phyloP scores from a whole-genome alignment of 108 stramenopile genomes.

The Conticribra weissflogii region DNA sequence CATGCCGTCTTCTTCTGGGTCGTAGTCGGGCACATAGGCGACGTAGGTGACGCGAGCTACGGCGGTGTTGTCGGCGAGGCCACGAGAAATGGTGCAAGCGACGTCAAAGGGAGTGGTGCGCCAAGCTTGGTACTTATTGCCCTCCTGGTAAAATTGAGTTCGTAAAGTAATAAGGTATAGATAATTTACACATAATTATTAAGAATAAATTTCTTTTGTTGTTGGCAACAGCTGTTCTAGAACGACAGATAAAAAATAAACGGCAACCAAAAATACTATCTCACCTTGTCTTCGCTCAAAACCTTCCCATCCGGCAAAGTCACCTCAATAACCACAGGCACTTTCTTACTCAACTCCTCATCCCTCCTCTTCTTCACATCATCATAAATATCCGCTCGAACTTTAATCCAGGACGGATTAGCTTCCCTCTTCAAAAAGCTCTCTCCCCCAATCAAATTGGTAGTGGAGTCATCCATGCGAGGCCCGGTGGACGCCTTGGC shows the following conservation, averaged over 20 bases:
- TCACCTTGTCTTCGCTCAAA: slow-evolving; percentile 57
- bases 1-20: slow-evolving; percentile 80
- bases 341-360: slow-evolving; percentile 67
- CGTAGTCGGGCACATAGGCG: slow-evolving; percentile 77
- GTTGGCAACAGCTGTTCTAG: too few species aligned
- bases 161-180: too few species aligned
- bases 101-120: slow-evolving; percentile 95
- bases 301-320: slow-evolving; percentile 96
- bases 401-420: slow-evolving; percentile 74
- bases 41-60: slow-evolving; percentile 92
- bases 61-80: slow-evolving; percentile 81
- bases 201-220: too few species aligned
- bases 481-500: slow-evolving; percentile 82
- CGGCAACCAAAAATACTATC: neutral
- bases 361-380: slow-evolving; percentile 61
- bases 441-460: slow-evolving; percentile 73
- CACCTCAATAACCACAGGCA: slow-evolving; percentile 83
- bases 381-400: slow-evolving; percentile 65
- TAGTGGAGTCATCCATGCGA: slow-evolving; percentile 65
- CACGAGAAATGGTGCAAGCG: slow-evolving; percentile 87
- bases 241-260: too few species aligned
- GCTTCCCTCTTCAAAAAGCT: slow-evolving; percentile 64
- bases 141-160: slow-evolving; percentile 27
- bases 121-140: slow-evolving; percentile 50
- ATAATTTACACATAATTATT: too few species aligned